Conservation (phyloP, 306 rosid genomes). For the Erythrophleum fordii region DNA sequence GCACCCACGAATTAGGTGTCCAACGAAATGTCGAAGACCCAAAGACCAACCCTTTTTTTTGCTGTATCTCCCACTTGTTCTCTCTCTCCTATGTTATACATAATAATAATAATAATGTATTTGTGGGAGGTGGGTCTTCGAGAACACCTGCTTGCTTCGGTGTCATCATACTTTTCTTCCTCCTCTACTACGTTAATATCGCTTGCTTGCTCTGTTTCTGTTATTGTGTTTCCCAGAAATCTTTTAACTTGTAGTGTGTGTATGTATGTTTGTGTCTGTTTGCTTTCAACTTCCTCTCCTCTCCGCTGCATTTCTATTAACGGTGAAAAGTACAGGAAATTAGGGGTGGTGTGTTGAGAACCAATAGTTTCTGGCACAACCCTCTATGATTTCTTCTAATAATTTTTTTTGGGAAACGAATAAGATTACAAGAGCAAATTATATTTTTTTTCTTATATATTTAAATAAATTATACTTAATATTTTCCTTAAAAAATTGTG, state of each 20-base stretch:
- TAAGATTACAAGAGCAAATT: neutral
- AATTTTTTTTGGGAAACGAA: neutral
- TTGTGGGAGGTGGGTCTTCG: constrained; percentile 55
- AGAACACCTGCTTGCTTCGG: constrained; percentile 65
- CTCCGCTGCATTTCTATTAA: constrained; percentile 29
- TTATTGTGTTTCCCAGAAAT: constrained; percentile 4
- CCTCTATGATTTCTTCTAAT: neutral
- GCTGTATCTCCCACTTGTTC: constrained; percentile 48
- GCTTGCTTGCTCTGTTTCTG: constrained; percentile 37
- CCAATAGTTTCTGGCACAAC: constrained; percentile 27
- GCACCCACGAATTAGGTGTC: constrained; percentile 3
- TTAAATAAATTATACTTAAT: no score
- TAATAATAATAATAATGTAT: constrained; percentile 8
- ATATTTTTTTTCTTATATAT: no score
- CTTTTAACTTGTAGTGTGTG: neutral
- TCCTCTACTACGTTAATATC: neutral
- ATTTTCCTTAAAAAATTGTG: no score
- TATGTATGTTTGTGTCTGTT: neutral
- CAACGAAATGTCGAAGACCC: constrained; percentile 23
- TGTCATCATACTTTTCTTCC: constrained; percentile 53
- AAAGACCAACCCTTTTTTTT: constrained; percentile 43
- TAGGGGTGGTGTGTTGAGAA: constrained; percentile 30
- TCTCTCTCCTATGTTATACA: constrained; percentile 32
- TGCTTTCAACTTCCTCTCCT: neutral
- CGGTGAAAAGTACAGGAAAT: constrained; percentile 37